These are phyloP conservation scores for Herpotrichia juniperi DNA, from an alignment of 2,329 filamentous ascomycete species.

Conservation along the genomic window DNA sequence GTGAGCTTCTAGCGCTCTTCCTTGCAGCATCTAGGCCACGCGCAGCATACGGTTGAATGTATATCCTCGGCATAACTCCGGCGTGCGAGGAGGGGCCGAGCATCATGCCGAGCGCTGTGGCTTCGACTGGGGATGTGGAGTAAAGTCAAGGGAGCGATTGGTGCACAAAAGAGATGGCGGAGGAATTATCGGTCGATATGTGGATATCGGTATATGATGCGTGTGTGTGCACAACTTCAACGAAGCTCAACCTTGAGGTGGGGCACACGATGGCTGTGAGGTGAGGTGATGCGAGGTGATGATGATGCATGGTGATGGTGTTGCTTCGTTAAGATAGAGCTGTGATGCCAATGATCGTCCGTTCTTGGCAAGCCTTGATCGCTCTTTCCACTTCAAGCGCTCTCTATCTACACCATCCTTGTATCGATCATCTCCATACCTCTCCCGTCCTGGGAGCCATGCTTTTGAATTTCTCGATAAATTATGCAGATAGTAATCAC, in stretches of 20 bases:
- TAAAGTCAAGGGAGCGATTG: neutral
- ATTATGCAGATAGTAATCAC: too few species aligned
- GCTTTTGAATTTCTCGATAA: too few species aligned
- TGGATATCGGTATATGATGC: neutral
- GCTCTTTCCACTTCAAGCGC: too few species aligned
- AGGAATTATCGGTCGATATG: constrained; percentile 6
- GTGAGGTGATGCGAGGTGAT: neutral
- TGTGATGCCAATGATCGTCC: neutral
- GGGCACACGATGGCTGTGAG: neutral
- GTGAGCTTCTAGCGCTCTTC: constrained; percentile 29
- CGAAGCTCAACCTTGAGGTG: neutral
- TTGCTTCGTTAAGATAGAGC: neutral
- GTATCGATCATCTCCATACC: too few species aligned
- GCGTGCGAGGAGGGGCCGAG: neutral
- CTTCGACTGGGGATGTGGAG: neutral
- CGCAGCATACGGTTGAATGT: too few species aligned
- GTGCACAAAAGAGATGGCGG: neutral
- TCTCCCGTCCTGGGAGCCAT: too few species aligned
- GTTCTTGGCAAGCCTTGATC: neutral
- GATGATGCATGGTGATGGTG: neutral
- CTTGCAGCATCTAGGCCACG: constrained; percentile 14
- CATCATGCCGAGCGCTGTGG: neutral
- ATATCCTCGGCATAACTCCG: neutral
- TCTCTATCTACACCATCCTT: too few species aligned
- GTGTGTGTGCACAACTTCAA: neutral